Evolutionary conservation across 352 stramenopile species (phyloP), one percentile per base, ranked within the genome.

Genomic region (Stephanocyclus meneghinianus): DNA sequence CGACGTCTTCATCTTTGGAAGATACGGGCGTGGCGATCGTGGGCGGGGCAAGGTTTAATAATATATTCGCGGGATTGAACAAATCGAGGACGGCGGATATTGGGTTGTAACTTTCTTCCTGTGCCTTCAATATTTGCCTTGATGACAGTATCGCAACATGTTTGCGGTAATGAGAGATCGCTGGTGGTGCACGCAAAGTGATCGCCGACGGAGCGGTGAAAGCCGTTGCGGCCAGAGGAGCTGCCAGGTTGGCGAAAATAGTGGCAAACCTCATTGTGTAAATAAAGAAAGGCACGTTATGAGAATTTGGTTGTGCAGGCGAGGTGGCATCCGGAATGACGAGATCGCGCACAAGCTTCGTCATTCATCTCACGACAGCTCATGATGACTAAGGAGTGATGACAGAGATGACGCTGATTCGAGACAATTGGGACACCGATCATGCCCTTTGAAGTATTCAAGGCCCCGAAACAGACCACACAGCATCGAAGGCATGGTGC

Each of bases 1-100:
- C 56, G 26, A 65, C 47, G 44, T 44, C 26, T 30, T 78, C 21
- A 48, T 62, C 73, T 40, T 30, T 40, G 6, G 29, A 62, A 2
- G 53, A 13, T 13, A 13, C 2, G 10, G 53, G 21, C 7, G 6
- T 62, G n/a, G 11, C 45, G 13, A 10, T 21, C 6, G 5, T 10
- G 2, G 45, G n/a, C 40, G 53, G 29, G 16, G 29, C 2, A 62
- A 42, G 5, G 37, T 42, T 44, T 40, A 30, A 18, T 15, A 62
- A 5, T 2, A 44, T 0, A n/a, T 62, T 62, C 13, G 0, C 21
- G 2, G 53, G 53, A 42, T 62, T 62, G 29, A 62, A 62, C 2
- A 62, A 18, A 18, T 62, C 53, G 37, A 62, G 18, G n/a, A 62
- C 21, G 5, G 26, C 53, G 18, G 53, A 16, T 42, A 62, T 16